Base-by-base conservation (phyloP, 345 rosid species). In the Melaleuca alternifolia region DNA sequence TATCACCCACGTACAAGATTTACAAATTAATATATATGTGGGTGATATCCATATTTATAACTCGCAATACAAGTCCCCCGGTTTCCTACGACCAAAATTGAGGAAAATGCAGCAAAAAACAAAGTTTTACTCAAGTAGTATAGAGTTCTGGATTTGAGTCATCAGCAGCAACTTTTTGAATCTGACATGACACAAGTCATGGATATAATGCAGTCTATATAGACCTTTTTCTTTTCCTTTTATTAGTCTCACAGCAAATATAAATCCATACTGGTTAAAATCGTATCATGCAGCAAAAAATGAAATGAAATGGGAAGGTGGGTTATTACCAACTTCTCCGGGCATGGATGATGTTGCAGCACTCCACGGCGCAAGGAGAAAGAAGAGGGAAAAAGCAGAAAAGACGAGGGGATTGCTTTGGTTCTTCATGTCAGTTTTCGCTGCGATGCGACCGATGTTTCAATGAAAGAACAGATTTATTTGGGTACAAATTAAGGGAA, bases 261-360 rank as follows among this genome's bases (percentile, higher is more conserved):
- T 15, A 30, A 65, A 30, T 65, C 77, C 46, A 30, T 30, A 30
- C 23, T 33, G 77, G 12, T 30, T 65, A 16, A 33, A 11, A 16
- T 33, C 46, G 46, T 20, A 33, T 33, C 77, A 28, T 3, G 41
- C 28, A 62, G 37, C 20, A 0, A 65, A 33, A 65, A 65, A 65
- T 30, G 77, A 65, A 0, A 16, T 4, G 77, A 33, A 30, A 65
- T 65, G 46, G 24, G 12, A 65, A 0, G 77, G 1, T 33, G 46
- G 44, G 46, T 44, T 11, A 16, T 65, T 15, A 18, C 91, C 93
- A 89, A 87, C 89, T 92, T 92, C 92, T 83, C 87, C 88, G 50
- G 91, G 59, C 85, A 59, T n/a, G 81, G 79, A 37, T 59, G 86
- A 37, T 83, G 57, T 16, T 14, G 85, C 71, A 14, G 53, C 6